Evolutionary conservation across 495 filamentous ascomycete species (phyloP).

Genomic region (Cenococcum geophilum): DNA sequence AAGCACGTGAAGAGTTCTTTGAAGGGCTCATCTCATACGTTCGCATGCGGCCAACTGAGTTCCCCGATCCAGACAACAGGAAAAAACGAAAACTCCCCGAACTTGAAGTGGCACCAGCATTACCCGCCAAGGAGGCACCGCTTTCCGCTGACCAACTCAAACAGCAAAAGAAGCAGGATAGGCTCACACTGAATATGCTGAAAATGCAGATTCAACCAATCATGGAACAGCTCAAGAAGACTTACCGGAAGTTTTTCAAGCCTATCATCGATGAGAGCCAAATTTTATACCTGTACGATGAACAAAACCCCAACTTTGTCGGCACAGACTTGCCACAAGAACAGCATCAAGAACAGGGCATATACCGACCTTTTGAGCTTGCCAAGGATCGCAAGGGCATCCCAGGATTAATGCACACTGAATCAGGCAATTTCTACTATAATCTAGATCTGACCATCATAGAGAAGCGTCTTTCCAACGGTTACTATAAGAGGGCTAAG

Average conservation of each 20-base stretch:
- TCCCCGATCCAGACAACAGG: constrained; percentile 76
- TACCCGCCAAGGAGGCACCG: constrained; percentile 39
- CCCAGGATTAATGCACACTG: constrained; percentile 59
- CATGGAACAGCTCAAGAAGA: constrained; percentile 88
- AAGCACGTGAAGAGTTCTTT: constrained; percentile 71
- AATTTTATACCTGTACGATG: constrained; percentile 74
- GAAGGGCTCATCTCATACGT: constrained; percentile 63
- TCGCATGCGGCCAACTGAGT: constrained; percentile 69
- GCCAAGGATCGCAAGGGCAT: constrained; percentile 68
- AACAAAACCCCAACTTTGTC: constrained; percentile 73
- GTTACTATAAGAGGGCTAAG: constrained; percentile 81
- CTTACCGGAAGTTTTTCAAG: constrained; percentile 75
- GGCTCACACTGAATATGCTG: constrained; percentile 70
- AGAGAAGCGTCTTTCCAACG: constrained; percentile 88
- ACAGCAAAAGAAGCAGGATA: constrained; percentile 72
- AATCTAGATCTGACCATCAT: constrained; percentile 91
- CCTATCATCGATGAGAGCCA: constrained; percentile 66
- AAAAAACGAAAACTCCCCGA: constrained; percentile 76
- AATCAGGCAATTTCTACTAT: constrained; percentile 79
- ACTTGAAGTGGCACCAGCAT: constrained; percentile 59
- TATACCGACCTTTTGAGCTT: constrained; percentile 66
- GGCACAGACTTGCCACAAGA: constrained; percentile 65
- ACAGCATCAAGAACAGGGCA: constrained; percentile 45
- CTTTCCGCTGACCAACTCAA: constrained; percentile 69
- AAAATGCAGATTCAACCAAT: constrained; percentile 84